Evolutionary conservation across 805 yeast genomes (phyloP), one percentile per base, ranked within the genome.

Genomic region (Dipodascus albidus): DNA sequence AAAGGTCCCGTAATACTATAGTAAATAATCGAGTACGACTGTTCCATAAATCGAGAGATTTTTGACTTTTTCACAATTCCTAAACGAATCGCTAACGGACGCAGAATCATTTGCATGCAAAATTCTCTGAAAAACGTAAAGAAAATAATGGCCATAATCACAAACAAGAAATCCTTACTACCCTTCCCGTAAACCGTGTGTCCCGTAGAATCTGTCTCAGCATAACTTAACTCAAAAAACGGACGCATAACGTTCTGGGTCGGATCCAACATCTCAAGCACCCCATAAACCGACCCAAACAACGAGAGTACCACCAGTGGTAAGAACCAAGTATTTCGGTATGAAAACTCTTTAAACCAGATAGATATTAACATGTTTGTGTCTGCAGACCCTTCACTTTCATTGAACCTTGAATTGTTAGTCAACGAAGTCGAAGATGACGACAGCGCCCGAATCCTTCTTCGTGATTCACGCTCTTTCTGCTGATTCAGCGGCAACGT

Each of bases 71-170:
- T 70, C 42, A 59, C 72, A 41, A 87, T 63, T 1, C 87, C 87
- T 47, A 67, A 72, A 35, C 55, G 53, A 8, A 31, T 42, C 1
- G 96, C 91, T 35, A 87, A 57, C 4, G 98, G 98, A 60, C 75
- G 75, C 55, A 93, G 78, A 0, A 88, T 62, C 33, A 79, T 73
- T 66, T 89, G 90, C 98, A 93, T 89, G 59, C 81, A 64, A 64
- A 93, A 91, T 69, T 93, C 99, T 62, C 99, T 80, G 59, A 80
- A 73, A 65, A 91, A 93, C 0, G 96, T 85, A 77, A 93, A 90
- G 61, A 89, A 82, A 41, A 93, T 68, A 77, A 91, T 85, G 70
- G 87, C 82, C 66, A 80, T 88, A 19, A 75, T 74, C 15, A 91
- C 87, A 71, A 89, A 93, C 21, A 75, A 75, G 59, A 89, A 77